Evolutionary conservation across 1,284 basidiomycete species (phyloP), one percentile per base, ranked within the genome.

Genomic region (Naganishia cerealis): DNA sequence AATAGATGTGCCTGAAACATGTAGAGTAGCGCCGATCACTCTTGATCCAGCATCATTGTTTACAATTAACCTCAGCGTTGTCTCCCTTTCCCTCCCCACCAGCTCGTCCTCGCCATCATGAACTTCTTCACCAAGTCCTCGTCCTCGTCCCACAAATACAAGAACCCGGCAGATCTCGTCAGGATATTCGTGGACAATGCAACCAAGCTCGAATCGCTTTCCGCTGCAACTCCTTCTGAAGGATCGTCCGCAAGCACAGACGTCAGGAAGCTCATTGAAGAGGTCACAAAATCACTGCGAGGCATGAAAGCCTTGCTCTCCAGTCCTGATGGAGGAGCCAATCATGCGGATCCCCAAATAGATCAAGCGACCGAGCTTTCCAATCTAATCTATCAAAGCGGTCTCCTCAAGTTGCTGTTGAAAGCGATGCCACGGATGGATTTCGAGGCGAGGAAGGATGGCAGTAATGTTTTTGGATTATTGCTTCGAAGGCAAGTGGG

Each of bases 401-500:
- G 98, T 77, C 84, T 98, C 26, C 84, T 99, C 12, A 86, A 89
- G 71, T 83, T 88, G 58, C 87, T 99, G 71, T 88, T 98, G 18
- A 82, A 87, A 57, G 87, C 91, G 78, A 90, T 98, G 73, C 86
- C 82, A 40, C 87, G 88, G 46, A 90, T 99, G 77, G 96, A 99
- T 76, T 99, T 99, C 76, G 96, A 99, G 82, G 83, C 85, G 6
- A 81, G 83, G 59, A 99, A 99, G 82, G 96, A 99, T 75, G 92
- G 95, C 38, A 91, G 94, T 0, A 92, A 94, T 80, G 95, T 99
- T 75, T 98, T 96, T 85, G 95, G 91, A 81, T 90, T 90, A 73
- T 87, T 99, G n/a, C 84, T 99, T 3, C 87, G 94, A 65, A 85
- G 96, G 57, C 94, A 96, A 81, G 96, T 99, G 73, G 96, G 96